These are phyloP conservation scores for Fusarium nanum DNA, from an alignment of 2,329 filamentous ascomycete species.

Conservation along the genomic window DNA sequence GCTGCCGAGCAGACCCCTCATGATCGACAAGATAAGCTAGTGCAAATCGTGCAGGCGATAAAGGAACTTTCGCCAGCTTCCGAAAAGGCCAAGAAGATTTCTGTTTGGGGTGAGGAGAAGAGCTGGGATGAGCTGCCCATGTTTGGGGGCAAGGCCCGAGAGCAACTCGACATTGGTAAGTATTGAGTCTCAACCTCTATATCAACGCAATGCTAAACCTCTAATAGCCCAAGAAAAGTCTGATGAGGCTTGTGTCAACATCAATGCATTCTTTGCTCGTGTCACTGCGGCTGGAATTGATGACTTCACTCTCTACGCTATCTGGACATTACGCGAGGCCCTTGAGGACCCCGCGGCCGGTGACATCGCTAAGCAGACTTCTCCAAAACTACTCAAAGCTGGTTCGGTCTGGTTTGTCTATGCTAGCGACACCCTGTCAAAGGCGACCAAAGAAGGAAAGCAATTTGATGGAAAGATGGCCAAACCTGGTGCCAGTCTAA, in stretches of 20 bases:
- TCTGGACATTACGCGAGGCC: slow-evolving; percentile 33
- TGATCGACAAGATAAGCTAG: slow-evolving; percentile 38
- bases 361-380: not conserved
- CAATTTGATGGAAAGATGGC: slow-evolving; percentile 41
- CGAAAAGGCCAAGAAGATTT: slow-evolving; percentile 21
- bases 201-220: not conserved
- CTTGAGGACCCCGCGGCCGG: slow-evolving; percentile 32
- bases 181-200: not conserved
- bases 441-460: not conserved
- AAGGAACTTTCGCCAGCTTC: slow-evolving; percentile 17
- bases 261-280: slow-evolving; percentile 36
- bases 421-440: not conserved
- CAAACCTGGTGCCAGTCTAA: slow-evolving; percentile 22
- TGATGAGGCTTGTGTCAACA: slow-evolving; percentile 15
- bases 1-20: slow-evolving; percentile 38
- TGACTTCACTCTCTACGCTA: slow-evolving; percentile 33
- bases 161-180: slow-evolving; percentile 34
- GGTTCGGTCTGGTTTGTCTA: slow-evolving; percentile 33
- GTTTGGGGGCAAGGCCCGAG: slow-evolving; percentile 30
- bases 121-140: slow-evolving; percentile 35
- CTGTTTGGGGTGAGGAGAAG: slow-evolving; percentile 34
- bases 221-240: slow-evolving; percentile 25
- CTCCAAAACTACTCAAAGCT: slow-evolving; percentile 9
- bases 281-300: slow-evolving; percentile 18
- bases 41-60: slow-evolving; percentile 37